phyloP scores from a whole-genome alignment of 768 basidiomycete genomes.

The Russula emetica region DNA sequence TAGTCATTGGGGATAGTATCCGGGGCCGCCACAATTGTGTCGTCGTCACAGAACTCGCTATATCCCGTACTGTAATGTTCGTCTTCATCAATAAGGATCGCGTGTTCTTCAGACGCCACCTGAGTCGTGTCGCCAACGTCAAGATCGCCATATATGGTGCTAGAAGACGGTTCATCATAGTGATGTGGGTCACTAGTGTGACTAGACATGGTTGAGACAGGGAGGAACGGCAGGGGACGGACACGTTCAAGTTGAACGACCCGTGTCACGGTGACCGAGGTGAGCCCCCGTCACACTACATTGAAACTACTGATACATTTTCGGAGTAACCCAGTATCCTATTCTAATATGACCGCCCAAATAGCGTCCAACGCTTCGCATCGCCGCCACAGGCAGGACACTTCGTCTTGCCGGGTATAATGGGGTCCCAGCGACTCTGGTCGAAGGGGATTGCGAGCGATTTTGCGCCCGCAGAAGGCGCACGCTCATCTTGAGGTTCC shows the following conservation, averaged over 20 bases:
- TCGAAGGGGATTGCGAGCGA: conserved; percentile 96
- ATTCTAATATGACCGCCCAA: conserved; percentile 76
- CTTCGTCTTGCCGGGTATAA: conserved; percentile 80
- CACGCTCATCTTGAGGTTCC: conserved; percentile 88
- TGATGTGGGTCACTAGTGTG: not conserved
- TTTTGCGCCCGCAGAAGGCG: conserved; percentile 96
- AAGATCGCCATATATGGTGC: no score
- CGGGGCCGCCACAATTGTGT: not conserved
- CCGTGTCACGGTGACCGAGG: not conserved
- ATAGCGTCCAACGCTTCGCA: conserved; percentile 96
- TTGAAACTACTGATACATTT: not conserved
- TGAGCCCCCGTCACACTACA: no score
- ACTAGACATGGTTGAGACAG: not conserved
- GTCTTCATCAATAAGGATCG: not conserved
- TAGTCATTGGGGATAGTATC: not conserved
- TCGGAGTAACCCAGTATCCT: not conserved
- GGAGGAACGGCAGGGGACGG: not conserved
- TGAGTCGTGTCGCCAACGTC: no score
- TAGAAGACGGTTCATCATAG: not conserved
- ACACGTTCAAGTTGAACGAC: not conserved
- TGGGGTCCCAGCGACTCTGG: conserved; percentile 73
- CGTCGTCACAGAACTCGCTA: conserved; percentile 21
- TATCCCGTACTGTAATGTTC: conserved; percentile 1
- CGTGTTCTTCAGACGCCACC: no score
- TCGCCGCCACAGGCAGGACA: conserved; percentile 85